These are phyloP conservation scores for Anisodus tanguticus DNA, from an alignment of 257 asterid species.

Conservation along the genomic window DNA sequence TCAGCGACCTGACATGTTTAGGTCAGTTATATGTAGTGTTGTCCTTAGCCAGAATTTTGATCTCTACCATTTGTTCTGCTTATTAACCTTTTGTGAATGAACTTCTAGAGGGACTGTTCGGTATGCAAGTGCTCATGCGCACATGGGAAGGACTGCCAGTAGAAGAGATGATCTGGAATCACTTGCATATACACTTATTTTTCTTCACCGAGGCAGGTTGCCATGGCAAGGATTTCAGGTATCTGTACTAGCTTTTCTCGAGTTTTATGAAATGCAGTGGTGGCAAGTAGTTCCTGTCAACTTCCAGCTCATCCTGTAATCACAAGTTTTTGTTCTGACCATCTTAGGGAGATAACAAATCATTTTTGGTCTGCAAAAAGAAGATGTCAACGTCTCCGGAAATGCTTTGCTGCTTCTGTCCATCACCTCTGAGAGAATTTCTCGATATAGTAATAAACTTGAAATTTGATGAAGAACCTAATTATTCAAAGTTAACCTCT, in stretches of 20 bases:
- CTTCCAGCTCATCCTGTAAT: not conserved
- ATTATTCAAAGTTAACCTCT: slow-evolving; percentile 51
- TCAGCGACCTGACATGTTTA: slow-evolving; percentile 58
- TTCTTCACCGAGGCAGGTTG: slow-evolving; percentile 55
- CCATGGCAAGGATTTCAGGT: slow-evolving; percentile 67
- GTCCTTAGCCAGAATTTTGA: slow-evolving; percentile 12
- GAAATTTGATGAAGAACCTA: slow-evolving; percentile 59
- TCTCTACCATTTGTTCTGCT: not conserved
- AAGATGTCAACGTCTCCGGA: slow-evolving; percentile 56
- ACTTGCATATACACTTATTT: slow-evolving; percentile 55
- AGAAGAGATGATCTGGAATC: slow-evolving; percentile 62
- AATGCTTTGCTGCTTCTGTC: slow-evolving; percentile 51
- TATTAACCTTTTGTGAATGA: slow-evolving; percentile 1
- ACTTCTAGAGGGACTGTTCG: slow-evolving; percentile 53
- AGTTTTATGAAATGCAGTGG: not conserved
- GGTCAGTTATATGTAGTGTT: slow-evolving; percentile 36
- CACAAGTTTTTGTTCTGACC: slow-evolving; percentile 11
- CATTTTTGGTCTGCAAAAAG: slow-evolving; percentile 52
- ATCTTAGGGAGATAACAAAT: slow-evolving; percentile 56
- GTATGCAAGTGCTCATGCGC: slow-evolving; percentile 60
- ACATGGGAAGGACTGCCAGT: slow-evolving; percentile 58
- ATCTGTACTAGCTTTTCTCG: slow-evolving; percentile 14
- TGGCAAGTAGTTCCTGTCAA: not conserved
- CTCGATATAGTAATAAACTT: slow-evolving; percentile 49
- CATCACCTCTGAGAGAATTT: slow-evolving; percentile 48